These are phyloP conservation scores for Trypanosoma grayi DNA, from an alignment of 208 protist genomes.

Conservation along the genomic window DNA sequence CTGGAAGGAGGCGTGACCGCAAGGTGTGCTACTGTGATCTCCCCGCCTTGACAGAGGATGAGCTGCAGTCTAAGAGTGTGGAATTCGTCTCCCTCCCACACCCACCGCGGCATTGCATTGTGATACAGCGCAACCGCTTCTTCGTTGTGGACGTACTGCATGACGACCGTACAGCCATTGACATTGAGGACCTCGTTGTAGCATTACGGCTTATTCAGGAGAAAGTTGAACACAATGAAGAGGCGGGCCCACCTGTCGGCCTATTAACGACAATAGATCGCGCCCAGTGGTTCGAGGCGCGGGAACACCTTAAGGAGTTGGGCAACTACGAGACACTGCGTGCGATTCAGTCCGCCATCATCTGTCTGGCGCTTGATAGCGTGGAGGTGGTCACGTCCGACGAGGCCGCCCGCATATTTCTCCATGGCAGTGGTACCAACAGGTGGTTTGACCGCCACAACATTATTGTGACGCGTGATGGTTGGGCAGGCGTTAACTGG, in stretches of 20 bases:
- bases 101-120: conserved; percentile 29
- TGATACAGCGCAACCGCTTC: conserved; percentile 30
- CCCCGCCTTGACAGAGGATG: conserved; percentile 23
- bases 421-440: conserved; percentile 40
- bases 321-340: conserved; percentile 27
- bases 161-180: neutral
- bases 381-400: conserved; percentile 14
- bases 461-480: conserved; percentile 39
- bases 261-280: conserved; percentile 36
- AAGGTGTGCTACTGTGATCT: conserved; percentile 32
- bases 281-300: conserved; percentile 27
- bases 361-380: conserved; percentile 34
- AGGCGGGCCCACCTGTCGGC: conserved; percentile 31
- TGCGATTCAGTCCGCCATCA: conserved; percentile 36
- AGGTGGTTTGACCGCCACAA: conserved; percentile 56
- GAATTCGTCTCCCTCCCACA: conserved; percentile 23
- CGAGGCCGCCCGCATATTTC: conserved; percentile 35
- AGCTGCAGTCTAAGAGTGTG: conserved; percentile 27
- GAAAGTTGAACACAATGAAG: neutral
- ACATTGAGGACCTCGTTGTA: conserved; percentile 22
- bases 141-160: conserved; percentile 21
- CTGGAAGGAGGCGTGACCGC: conserved; percentile 27
- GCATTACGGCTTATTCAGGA: conserved; percentile 16
- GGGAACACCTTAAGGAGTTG: conserved; percentile 29
- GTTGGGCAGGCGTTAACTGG: conserved; percentile 38